These are phyloP conservation scores for Penicillium arizonense DNA, from an alignment of 495 filamentous ascomycete genomes.

Conservation along the genomic window DNA sequence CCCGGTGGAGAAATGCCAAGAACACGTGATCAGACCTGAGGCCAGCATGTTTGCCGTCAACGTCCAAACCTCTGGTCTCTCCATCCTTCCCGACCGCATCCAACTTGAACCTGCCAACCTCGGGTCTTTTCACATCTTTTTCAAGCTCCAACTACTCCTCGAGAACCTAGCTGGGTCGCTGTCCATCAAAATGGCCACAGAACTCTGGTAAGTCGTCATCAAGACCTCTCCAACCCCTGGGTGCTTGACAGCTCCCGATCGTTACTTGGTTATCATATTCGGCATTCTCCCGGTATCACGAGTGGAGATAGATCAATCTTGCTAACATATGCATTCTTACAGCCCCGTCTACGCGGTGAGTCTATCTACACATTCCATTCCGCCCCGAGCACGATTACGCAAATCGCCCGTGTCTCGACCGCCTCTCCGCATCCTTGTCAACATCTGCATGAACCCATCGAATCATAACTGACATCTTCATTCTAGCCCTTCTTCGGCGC, in stretches of 20 bases:
- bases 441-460: neutral
- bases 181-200: constrained; percentile 56
- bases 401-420: constrained; percentile 15
- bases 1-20: constrained; percentile 30
- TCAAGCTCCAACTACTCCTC: constrained; percentile 13
- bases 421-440: constrained; percentile 13
- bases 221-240: constrained; percentile 33
- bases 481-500: constrained; percentile 96
- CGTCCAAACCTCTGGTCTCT: constrained; percentile 35
- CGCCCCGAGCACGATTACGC: constrained; percentile 4
- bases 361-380: constrained; percentile 32
- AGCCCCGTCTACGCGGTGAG: constrained; percentile 99
- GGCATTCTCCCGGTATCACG: neutral
- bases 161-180: constrained; percentile 11
- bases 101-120: constrained; percentile 21
- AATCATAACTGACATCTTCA: constrained; percentile 23
- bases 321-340: constrained; percentile 39
- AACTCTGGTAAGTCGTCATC: constrained; percentile 61
- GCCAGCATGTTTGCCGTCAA: constrained; percentile 44
- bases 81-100: constrained; percentile 30
- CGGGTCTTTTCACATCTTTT: constrained; percentile 19
- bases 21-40: constrained; percentile 29
- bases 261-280: constrained; percentile 22
- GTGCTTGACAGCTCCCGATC: constrained; percentile 22
- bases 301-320: constrained; percentile 17